Base-by-base conservation (phyloP, 2,329 filamentous ascomycete genomes). In the Calonectria crousiana region DNA sequence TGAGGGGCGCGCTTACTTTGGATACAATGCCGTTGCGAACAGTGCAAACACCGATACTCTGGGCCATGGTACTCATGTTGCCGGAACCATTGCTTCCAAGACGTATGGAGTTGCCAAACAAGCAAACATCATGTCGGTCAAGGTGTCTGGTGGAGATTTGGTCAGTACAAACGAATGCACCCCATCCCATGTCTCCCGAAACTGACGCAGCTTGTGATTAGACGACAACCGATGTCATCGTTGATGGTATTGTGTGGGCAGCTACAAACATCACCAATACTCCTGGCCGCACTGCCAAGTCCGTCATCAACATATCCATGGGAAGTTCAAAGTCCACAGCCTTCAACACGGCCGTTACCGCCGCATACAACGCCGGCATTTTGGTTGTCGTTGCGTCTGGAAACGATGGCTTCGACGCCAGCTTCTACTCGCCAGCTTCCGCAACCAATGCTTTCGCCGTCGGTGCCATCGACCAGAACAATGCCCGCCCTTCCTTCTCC, bases 281-380 rank as follows among this genome's bases (percentile, higher is more conserved):
- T 14, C 56, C 56, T 6, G 56, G 56, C 11, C 56, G 56, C 16
- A 38, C 56, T 20, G 56, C 56, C 26, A 62, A 62, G 32, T 62
- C 56, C 20, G 36, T 62, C 23, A 62, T 62, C 34, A 62, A 62
- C 23, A 41, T 62, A n/a, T 62, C 56, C 36, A 62, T 62, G 56
- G 56, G 56, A 62, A 62, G 56, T n/a, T 11, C 34, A 8, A 62
- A 62, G 28, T 62, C 56, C 3, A 41, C 56, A 13, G 56, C 56
- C 13, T 41, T 62, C n/a, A 62, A 62, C 16, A 2, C 56, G n/a
- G 56, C 56, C 18, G 56, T 62, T 20, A n/a, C 23, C 20, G 56
- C 56, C 14, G 36, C 34, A 23, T 62, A 62, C 16, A 62, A 62
- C 26, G 8, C 56, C 20, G 56, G 56, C 6, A 62, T 62, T 16